phyloP scores from a whole-genome alignment of 768 basidiomycete species.

The Rhizopogon salebrosus region DNA sequence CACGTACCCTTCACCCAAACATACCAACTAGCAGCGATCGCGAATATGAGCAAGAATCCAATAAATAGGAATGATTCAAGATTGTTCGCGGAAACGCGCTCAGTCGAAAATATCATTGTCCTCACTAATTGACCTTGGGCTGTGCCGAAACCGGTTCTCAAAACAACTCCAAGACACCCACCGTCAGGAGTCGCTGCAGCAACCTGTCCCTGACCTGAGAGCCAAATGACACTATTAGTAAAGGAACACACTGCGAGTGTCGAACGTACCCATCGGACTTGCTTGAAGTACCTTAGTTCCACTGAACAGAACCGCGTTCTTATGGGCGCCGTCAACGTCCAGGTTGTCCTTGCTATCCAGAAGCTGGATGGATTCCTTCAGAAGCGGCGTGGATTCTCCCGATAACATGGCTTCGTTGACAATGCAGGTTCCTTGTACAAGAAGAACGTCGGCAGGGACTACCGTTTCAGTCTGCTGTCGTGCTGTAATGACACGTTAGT shows the following conservation, averaged over 20 bases:
- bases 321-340: slow-evolving; percentile 83
- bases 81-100: slow-evolving; percentile 95
- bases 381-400: slow-evolving; percentile 93
- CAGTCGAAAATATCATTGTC: slow-evolving; percentile 98
- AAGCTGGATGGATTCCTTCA: slow-evolving; percentile 93
- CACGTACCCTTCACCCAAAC: slow-evolving; percentile 90
- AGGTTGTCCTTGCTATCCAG: slow-evolving; percentile 69
- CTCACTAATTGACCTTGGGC: slow-evolving; percentile 95
- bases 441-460: slow-evolving; percentile 88
- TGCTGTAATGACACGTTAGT: slow-evolving; percentile 31
- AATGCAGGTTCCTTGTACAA: slow-evolving; percentile 90
- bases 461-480: slow-evolving; percentile 76
- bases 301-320: slow-evolving; percentile 86
- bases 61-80: slow-evolving; percentile 95
- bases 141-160: slow-evolving; percentile 96
- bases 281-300: slow-evolving; percentile 97
- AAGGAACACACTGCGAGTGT: slow-evolving; percentile 31
- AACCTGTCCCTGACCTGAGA: slow-evolving; percentile 26
- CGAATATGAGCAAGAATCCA: slow-evolving; percentile 95
- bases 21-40: slow-evolving; percentile 96
- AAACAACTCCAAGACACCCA: slow-evolving; percentile 88
- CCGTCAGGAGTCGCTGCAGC: slow-evolving; percentile 75
- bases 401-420: slow-evolving; percentile 99
- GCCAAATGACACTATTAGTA: background rate
- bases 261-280: slow-evolving; percentile 34